These are phyloP conservation scores for Eutrema salsugineum DNA, from an alignment of 441 rosid species.

Conservation along the genomic window DNA sequence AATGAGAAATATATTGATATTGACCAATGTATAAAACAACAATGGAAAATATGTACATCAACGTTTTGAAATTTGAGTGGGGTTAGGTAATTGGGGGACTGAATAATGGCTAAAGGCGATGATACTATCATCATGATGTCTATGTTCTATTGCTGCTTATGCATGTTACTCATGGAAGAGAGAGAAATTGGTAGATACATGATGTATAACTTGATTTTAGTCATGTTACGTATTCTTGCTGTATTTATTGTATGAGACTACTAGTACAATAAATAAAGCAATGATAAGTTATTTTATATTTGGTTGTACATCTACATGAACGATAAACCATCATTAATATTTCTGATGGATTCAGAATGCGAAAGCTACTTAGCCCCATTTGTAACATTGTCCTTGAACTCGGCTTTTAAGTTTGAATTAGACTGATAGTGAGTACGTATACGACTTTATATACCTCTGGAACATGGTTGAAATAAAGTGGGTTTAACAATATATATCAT, in stretches of 20 bases:
- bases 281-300: neutral
- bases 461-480: neutral
- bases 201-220: neutral
- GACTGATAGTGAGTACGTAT: neutral
- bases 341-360: neutral
- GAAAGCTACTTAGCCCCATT: neutral
- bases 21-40: constrained; percentile 16
- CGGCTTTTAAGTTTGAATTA: neutral
- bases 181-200: neutral
- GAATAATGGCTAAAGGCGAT: constrained; percentile 55
- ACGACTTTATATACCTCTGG: neutral
- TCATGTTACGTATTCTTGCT: neutral
- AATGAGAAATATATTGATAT: neutral
- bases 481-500: neutral
- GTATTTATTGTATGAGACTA: too few relatives aligned
- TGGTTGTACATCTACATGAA: constrained; percentile 1
- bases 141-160: constrained; percentile 18
- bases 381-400: neutral
- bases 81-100: constrained; percentile 47
- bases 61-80: constrained; percentile 29
- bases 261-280: neutral
- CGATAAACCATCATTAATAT: neutral
- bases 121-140: constrained; percentile 37
- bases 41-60: neutral
- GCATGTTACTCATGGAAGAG: constrained; percentile 39